phyloP scores from a whole-genome alignment of 805 yeast genomes.

The Dipodascus albidus region DNA sequence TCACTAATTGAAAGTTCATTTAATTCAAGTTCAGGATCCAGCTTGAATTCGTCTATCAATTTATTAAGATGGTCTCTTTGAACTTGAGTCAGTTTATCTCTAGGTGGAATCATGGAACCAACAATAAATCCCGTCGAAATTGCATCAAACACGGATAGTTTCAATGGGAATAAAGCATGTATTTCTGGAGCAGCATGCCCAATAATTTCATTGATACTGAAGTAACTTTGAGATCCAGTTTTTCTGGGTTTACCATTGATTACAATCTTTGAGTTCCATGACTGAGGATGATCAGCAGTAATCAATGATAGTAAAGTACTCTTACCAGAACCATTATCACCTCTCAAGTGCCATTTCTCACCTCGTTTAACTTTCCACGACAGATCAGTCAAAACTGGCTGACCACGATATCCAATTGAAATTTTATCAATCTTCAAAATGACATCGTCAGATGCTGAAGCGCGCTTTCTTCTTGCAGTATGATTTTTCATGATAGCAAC shows the following conservation, averaged over 20 bases:
- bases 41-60: conserved; percentile 36
- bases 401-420: conserved; percentile 53
- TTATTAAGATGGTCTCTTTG: conserved; percentile 32
- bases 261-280: conserved; percentile 66
- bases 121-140: conserved; percentile 63
- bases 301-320: conserved; percentile 75
- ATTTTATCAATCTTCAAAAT: conserved; percentile 49
- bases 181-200: conserved; percentile 90
- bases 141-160: conserved; percentile 41
- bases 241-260: conserved; percentile 57
- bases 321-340: conserved; percentile 89
- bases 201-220: conserved; percentile 64
- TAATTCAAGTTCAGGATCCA: conserved; percentile 37
- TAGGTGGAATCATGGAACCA: conserved; percentile 52
- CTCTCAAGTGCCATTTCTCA: conserved; percentile 80
- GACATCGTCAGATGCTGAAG: conserved; percentile 7
- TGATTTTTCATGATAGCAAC: conserved; percentile 4
- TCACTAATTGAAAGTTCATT: conserved; percentile 49
- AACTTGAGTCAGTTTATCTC: conserved; percentile 24
- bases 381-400: conserved; percentile 46
- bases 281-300: conserved; percentile 94
- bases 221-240: conserved; percentile 67
- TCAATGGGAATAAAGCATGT: conserved; percentile 69
- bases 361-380: conserved; percentile 59
- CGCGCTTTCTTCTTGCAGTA: conserved; percentile 6